Evolutionary conservation across 345 rosid species (phyloP).

Genomic region (Salix viminalis): DNA sequence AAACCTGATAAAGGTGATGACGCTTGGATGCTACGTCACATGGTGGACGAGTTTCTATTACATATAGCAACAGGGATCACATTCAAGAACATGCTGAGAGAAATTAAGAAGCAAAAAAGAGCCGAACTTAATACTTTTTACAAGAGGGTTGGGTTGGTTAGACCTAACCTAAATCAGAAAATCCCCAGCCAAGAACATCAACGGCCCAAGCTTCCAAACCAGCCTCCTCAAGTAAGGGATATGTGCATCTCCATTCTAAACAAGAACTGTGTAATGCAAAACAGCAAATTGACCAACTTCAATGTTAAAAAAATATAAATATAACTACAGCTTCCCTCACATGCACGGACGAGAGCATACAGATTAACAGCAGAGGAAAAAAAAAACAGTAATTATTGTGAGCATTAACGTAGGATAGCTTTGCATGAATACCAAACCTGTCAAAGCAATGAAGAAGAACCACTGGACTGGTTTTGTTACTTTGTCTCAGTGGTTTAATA

Average conservation of each 20-base stretch:
- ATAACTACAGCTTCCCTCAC: too few species aligned
- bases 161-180: conserved; percentile 72
- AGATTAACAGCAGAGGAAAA: not conserved
- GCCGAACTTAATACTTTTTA: not conserved
- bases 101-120: not conserved
- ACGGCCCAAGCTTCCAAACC: conserved; percentile 87
- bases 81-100: not conserved
- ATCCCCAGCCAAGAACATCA: conserved; percentile 97
- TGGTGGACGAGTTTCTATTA: conserved; percentile 50
- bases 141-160: not conserved
- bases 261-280: conserved; percentile 64
- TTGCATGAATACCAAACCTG: conserved; percentile 42
- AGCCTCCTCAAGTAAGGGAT: conserved; percentile 84
- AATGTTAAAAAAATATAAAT: too few species aligned
- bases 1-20: conserved; percentile 76
- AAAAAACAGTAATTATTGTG: not conserved
- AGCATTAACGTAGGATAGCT: not conserved
- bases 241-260: conserved; percentile 91
- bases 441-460: conserved; percentile 95
- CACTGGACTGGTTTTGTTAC: conserved; percentile 45
- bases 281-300: conserved; percentile 7
- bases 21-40: conserved; percentile 71
- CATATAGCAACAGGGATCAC: not conserved
- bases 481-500: conserved; percentile 56
- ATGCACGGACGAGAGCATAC: not conserved